Evolutionary conservation across 495 filamentous ascomycete genomes (phyloP), one percentile per base, ranked within the genome.

Genomic region (Neurospora sp.): DNA sequence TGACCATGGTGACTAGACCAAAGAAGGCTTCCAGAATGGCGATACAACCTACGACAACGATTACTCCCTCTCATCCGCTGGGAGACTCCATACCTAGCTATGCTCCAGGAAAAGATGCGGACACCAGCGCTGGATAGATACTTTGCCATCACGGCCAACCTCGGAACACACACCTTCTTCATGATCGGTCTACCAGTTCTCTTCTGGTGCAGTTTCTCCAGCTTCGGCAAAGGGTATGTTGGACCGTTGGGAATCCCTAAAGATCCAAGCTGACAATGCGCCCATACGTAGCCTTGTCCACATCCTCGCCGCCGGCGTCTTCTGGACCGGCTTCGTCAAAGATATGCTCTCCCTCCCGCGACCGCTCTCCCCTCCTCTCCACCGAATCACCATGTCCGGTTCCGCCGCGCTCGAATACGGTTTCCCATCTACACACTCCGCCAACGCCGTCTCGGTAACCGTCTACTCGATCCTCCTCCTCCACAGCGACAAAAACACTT

Each of bases 111-210:
- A 76, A 89, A 86, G 78, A 82, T 92, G 74, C 89, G 93, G 77
- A 91, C 92, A 14, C 93, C 93, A 2, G 84, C 91, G 4, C 89
- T 98, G 72, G 96, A 99, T 81, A 92, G 93, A 37, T 99, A 97
- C 82, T 99, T 99, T 79, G 94, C 95, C 16, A 91, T 96, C 75
- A 97, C 95, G 2, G 96, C 96, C 75, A 99, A 98, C 82, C 90
- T 98, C 48, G 96, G 96, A 40, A 99, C 96, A 5, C 96, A 99
- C 83, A 99, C 96, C 1, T 98, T 97, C 85, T 99, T 97, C 84
- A 99, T 97, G 94, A 87, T 96, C 70, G 89, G 92, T 69, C 82
- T 99, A 73, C 96, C 96, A 4, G 91, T 98, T 70, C 86, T 98
- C 71, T 98, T 98, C 83, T 99, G 96, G 96, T 95, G 93, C 78